A percentile compares a stretch with the other conserved stretches of the same genome.
These are phyloP conservation scores for Phoma herbarum DNA, from an alignment of 2,329 filamentous ascomycete genomes.

Conservation along the genomic window DNA sequence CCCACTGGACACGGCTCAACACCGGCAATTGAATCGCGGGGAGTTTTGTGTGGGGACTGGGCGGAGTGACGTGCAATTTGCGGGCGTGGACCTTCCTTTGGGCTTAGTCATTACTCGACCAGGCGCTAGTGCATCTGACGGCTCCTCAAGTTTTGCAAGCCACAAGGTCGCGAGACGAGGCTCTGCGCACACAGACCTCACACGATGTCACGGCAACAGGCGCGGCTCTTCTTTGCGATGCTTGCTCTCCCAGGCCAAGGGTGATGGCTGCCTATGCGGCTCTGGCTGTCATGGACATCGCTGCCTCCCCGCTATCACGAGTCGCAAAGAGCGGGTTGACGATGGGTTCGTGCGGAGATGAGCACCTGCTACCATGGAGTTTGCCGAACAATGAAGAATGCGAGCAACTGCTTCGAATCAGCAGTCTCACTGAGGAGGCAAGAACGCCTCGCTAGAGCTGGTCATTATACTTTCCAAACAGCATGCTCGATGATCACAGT, in stretches of 20 bases:
- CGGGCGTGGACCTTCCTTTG: slow-evolving; percentile 4
- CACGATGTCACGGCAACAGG: slow-evolving; percentile 12
- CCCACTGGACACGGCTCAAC: slow-evolving; percentile 10
- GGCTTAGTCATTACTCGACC: slow-evolving; percentile 2
- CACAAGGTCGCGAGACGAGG: slow-evolving; percentile 22
- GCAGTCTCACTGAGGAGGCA: neutral
- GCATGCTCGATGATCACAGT: slow-evolving; percentile 1
- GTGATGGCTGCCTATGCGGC: neutral
- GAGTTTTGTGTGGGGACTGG: slow-evolving; percentile 17
- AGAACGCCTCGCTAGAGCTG: neutral
- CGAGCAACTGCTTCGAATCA: neutral
- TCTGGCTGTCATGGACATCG: slow-evolving; percentile 16
- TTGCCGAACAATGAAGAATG: neutral
- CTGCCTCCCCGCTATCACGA: slow-evolving; percentile 14
- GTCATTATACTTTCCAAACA: neutral
- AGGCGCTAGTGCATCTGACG: slow-evolving; percentile 7
- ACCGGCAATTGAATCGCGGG: slow-evolving; percentile 18
- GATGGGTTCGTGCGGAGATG: slow-evolving; percentile 7
- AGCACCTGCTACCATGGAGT: slow-evolving; percentile 1
- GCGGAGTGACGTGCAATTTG: slow-evolving; percentile 12
- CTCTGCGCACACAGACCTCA: slow-evolving; percentile 12
- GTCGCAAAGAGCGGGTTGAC: slow-evolving; percentile 8
- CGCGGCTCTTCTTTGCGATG: slow-evolving; percentile 12
- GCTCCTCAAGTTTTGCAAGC: slow-evolving; percentile 18
- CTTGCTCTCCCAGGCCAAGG: slow-evolving; percentile 9